A percentile compares a stretch with the other conserved stretches of the same genome.
Evolutionary conservation across 495 filamentous ascomycete species (phyloP).

Genomic region (Penicillium salamii): DNA sequence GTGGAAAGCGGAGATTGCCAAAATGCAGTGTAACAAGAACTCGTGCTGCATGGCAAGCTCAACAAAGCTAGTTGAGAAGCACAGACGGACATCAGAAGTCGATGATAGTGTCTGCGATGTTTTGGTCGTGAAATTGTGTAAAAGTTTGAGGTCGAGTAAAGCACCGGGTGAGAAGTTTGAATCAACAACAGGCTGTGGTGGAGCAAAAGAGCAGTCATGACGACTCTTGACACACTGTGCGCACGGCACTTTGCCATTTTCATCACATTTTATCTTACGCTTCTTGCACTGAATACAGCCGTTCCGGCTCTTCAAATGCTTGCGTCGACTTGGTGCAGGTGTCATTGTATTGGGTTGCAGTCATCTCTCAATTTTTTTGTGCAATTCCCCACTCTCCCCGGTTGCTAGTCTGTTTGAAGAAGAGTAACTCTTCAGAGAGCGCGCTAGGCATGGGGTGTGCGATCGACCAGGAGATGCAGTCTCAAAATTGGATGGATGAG

Average conservation of each 20-base stretch:
- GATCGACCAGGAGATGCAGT: neutral
- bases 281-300: slow-evolving; percentile 2
- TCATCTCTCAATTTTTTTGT: neutral
- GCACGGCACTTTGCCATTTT: neutral
- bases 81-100: neutral
- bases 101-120: neutral
- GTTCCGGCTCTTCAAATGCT: neutral
- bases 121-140: neutral
- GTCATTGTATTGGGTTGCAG: neutral
- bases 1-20: neutral
- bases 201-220: neutral
- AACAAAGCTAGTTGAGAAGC: neutral
- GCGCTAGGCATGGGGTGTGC: too few species aligned
- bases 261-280: neutral
- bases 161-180: neutral
- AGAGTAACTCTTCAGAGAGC: neutral
- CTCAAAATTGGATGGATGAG: neutral
- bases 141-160: neutral
- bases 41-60: neutral
- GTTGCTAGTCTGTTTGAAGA: neutral
- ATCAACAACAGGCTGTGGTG: neutral
- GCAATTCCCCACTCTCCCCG: neutral
- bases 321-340: neutral
- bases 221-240: neutral
- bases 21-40: neutral